Evolutionary conservation across 768 basidiomycete species (phyloP), one percentile per base, ranked within the genome.

Genomic region (Boletus reticulatus): DNA sequence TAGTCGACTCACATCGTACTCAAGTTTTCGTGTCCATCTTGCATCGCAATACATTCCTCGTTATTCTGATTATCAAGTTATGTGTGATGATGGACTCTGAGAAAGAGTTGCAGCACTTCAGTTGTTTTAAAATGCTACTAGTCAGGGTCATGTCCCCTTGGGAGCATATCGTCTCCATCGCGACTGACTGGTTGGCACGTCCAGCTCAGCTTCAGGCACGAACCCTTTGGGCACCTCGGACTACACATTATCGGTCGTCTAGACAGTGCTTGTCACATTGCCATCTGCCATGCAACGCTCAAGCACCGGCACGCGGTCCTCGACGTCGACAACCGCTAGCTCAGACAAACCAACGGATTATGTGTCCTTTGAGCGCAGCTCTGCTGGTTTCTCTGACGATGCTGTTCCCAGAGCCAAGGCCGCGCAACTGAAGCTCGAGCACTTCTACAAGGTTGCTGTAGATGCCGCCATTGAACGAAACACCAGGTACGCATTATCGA

Each of bases 381-480:
- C 87, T 3, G 70, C 77, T 48, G 83, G 82, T 37, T 92, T 96
- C 72, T 89, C 90, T 7, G 87, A 92, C 51, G 84, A 89, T 57
- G 87, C 91, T 16, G 71, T 87, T 59, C 87, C 92, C 43, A 87
- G 88, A 60, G 91, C 92, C 14, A 95, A 94, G 71, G 84, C 83
- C 39, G 95, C 95, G 3, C 94, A 97, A 72, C 78, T 98, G 74
- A 97, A 96, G 73, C 81, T 98, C 50, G 97, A 98, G 74, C 88
- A 95, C 69, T 97, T 87, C 69, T 99, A 98, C 75, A 97, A 98
- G 72, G 87, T 97, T 39, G 92, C 92, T 1, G 97, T 99, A 41
- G 94, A 98, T 70, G 83, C 89, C 43, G 96, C 96, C 13, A 92
- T 99, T 44, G 94, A 95, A 67, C 79, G 97, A 50, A 98, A 98